Conservation (phyloP, 2,329 filamentous ascomycete genomes). For the Beauveria sp. region DNA sequence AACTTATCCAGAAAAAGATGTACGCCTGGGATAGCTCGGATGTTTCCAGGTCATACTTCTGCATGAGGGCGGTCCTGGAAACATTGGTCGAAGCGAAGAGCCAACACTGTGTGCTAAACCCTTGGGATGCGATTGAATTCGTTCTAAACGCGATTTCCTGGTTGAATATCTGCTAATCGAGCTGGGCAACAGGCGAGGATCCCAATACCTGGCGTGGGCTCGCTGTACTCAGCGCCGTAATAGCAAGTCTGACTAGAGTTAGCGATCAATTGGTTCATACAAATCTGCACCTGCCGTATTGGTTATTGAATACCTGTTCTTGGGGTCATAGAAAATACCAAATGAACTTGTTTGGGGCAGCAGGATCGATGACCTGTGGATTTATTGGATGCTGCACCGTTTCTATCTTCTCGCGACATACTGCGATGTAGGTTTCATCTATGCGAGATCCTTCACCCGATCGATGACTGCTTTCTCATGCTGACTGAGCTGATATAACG, state of each 20-base stretch:
- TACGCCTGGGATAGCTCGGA: constrained; percentile 87
- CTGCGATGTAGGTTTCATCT: background rate
- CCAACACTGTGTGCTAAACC: constrained; percentile 79
- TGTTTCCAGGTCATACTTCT: constrained; percentile 65
- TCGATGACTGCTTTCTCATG: constrained; percentile 2
- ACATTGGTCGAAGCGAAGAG: constrained; percentile 88
- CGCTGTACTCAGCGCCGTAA: constrained; percentile 62
- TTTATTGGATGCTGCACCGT: constrained; percentile 16
- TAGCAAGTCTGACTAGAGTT: constrained; percentile 51
- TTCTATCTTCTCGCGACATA: background rate
- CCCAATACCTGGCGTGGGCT: constrained; percentile 59
- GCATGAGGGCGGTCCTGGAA: constrained; percentile 82
- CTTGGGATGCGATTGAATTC: constrained; percentile 76
- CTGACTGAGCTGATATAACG: background rate
- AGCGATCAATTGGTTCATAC: background rate
- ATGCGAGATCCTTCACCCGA: background rate
- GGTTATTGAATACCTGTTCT: constrained; percentile 45
- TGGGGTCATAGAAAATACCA: constrained; percentile 48
- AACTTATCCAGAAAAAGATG: constrained; percentile 91
- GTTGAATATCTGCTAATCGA: constrained; percentile 76
- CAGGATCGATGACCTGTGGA: constrained; percentile 33
- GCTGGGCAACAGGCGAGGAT: constrained; percentile 53
- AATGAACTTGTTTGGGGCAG: background rate
- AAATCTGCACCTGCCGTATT: background rate
- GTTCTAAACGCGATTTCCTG: constrained; percentile 76